Conservation (phyloP, 2,329 filamentous ascomycete species). For the Beauveria brongniartii region DNA sequence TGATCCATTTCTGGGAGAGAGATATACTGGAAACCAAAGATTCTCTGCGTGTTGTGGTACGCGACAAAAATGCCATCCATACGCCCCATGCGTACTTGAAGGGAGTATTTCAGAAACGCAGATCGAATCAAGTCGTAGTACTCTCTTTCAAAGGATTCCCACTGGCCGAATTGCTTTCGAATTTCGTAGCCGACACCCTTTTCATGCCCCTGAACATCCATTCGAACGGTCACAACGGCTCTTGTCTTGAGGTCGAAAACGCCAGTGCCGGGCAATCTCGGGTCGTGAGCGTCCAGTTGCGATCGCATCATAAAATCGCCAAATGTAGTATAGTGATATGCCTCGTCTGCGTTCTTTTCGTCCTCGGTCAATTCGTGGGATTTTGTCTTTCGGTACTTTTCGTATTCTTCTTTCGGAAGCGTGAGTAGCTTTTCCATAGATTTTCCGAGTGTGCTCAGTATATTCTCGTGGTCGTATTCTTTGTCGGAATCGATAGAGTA, state of each 20-base stretch:
- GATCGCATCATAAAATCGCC: conserved; percentile 91
- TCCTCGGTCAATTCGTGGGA: conserved; percentile 63
- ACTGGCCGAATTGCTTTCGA: conserved; percentile 63
- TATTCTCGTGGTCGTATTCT: conserved; percentile 73
- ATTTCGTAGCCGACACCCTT: conserved; percentile 84
- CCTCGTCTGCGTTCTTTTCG: conserved; percentile 63
- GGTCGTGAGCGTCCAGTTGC: conserved; percentile 85
- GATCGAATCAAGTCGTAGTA: conserved; percentile 95
- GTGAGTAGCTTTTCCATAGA: conserved; percentile 96
- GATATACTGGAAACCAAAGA: conserved; percentile 97
- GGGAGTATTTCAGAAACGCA: conserved; percentile 91
- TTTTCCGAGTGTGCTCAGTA: conserved; percentile 86
- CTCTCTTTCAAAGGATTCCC: conserved; percentile 88
- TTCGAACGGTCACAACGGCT: conserved; percentile 83
- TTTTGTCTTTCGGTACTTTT: conserved; percentile 67
- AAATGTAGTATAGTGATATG: conserved; percentile 80
- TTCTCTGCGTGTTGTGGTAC: conserved; percentile 87
- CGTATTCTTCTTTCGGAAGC: conserved; percentile 70
- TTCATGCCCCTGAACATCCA: conserved; percentile 67
- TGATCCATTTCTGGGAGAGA: conserved; percentile 78
- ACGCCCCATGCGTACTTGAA: conserved; percentile 92
- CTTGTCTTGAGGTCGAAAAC: conserved; percentile 97
- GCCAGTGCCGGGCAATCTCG: conserved; percentile 77
- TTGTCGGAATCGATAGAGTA: conserved; percentile 98
- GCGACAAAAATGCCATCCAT: conserved; percentile 99